A percentile compares a stretch with the other conserved stretches of the same genome.
These are phyloP conservation scores for Jacaranda copaia DNA, from an alignment of 257 asterid genomes.

Conservation along the genomic window DNA sequence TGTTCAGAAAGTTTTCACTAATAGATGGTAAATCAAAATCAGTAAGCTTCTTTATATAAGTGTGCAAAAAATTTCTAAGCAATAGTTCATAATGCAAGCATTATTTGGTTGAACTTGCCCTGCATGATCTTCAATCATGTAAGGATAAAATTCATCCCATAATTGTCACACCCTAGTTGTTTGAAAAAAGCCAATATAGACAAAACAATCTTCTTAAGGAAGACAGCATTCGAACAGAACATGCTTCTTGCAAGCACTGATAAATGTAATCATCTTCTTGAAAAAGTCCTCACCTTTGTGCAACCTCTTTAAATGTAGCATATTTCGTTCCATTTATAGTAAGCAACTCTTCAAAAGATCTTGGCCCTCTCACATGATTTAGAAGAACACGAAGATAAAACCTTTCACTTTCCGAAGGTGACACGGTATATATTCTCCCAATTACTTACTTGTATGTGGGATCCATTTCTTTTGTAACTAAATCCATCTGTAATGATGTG, in stretches of 20 bases:
- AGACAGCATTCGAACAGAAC: background rate
- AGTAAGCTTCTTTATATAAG: too few species aligned
- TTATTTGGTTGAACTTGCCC: too few species aligned
- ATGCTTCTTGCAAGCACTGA: background rate
- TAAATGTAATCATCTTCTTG: background rate
- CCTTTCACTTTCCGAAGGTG: slow-evolving; percentile 10
- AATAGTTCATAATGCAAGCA: too few species aligned
- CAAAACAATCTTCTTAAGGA: background rate
- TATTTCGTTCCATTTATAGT: background rate
- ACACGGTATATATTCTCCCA: background rate
- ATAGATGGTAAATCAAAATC: too few species aligned
- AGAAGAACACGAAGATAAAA: slow-evolving; percentile 2
- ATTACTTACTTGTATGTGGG: background rate
- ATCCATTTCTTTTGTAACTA: background rate
- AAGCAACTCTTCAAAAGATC: background rate
- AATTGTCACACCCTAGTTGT: background rate
- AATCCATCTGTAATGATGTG: slow-evolving; percentile 16
- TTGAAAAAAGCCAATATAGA: background rate
- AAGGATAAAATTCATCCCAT: background rate
- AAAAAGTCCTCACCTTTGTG: background rate
- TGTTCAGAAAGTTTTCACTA: too few species aligned
- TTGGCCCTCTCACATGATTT: background rate
- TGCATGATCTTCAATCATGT: too few species aligned
- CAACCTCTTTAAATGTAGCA: background rate
- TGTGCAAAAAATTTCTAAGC: too few species aligned